Evolutionary conservation across 345 rosid species (phyloP).

Genomic region (Lepidium didymum): DNA sequence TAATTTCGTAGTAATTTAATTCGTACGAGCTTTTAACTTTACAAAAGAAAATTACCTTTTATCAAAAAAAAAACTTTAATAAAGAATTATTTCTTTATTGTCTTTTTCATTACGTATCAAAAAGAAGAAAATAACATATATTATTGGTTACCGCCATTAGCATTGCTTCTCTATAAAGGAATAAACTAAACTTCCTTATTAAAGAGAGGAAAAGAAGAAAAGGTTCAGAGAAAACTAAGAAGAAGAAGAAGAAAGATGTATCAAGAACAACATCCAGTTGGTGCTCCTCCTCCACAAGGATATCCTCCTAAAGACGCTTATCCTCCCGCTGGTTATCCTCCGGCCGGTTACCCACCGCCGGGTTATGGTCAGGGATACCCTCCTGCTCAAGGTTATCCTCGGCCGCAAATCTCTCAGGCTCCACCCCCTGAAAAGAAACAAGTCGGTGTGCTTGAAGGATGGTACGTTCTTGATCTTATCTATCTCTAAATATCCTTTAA

Average conservation of each 20-base stretch:
- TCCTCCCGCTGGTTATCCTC: conserved; percentile 57
- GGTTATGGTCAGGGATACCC: conserved; percentile 51
- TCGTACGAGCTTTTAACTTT: too few relatives aligned
- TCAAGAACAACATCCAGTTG: conserved; percentile 55
- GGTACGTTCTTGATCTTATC: conserved; percentile 27
- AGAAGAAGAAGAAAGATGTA: conserved; percentile 32
- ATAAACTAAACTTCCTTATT: conserved; percentile 6
- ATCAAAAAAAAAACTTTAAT: too few relatives aligned
- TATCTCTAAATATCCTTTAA: neutral
- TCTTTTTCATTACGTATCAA: neutral
- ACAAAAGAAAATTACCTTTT: too few relatives aligned
- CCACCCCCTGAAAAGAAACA: conserved; percentile 25
- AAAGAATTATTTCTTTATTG: neutral
- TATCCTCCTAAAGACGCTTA: conserved; percentile 33
- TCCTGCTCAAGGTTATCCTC: conserved; percentile 42
- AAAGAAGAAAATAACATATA: neutral
- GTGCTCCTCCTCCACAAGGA: conserved; percentile 59
- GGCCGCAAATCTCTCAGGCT: conserved; percentile 39
- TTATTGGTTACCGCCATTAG: conserved; percentile 1
- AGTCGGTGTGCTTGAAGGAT: conserved; percentile 53
- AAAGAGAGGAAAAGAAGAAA: neutral
- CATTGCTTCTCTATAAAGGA: conserved; percentile 17
- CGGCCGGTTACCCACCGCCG: conserved; percentile 50
- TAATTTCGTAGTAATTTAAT: too few relatives aligned
- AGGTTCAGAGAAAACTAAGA: neutral